Evolutionary conservation across 331 rosid species (phyloP), one percentile per base, ranked within the genome.

Genomic region (Spiraea crenata): DNA sequence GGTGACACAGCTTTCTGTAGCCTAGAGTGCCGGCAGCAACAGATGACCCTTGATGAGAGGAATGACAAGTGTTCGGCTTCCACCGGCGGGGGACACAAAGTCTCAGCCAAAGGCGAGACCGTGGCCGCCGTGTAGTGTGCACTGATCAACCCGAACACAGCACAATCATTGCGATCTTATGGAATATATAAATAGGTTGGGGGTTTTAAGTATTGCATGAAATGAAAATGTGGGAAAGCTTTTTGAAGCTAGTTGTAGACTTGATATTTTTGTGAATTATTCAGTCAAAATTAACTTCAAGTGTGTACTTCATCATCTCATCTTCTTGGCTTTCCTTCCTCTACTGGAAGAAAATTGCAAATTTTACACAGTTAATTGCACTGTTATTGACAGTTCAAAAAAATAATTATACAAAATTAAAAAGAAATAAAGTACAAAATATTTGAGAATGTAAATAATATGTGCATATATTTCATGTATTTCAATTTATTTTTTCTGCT

Each of bases 1-100:
- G 99, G 99, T 14, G 95, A 91, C 39, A 86, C 83, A 74, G 97
- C 79, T 31, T 93, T 91, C 74, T 93, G 99, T 78, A 93, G 96
- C 65, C 76, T 82, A 65, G 99, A 91, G 82, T 93, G 97, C 80
- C 86, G 99, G 59, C 82, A 89, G 45, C 78, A 89, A 71, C 97
- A 90, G 80, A 93, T 93, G 89, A 91, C 84, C 45, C 76, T 79
- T 44, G 99, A 93, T 31, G 99, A 93, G 82, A 84, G 75, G 49
- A 81, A 84, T 50, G 92, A 83, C 31, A 91, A 89, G 84, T 67
- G 87, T 71, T 57, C 76, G 5, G 39, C 65, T 4, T 31, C 79
- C 47, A 19, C 83, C 59, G 49, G 86, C 35, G 80, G 47, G 48
- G 38, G 70, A 11, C 44, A 79, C 47, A 82, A 84, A 66, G 86